A percentile compares a stretch with the other conserved stretches of the same genome.
Evolutionary conservation across 202 grass and related monocot species (phyloP).

Genomic region (Dendrocalamus latiflorus): DNA sequence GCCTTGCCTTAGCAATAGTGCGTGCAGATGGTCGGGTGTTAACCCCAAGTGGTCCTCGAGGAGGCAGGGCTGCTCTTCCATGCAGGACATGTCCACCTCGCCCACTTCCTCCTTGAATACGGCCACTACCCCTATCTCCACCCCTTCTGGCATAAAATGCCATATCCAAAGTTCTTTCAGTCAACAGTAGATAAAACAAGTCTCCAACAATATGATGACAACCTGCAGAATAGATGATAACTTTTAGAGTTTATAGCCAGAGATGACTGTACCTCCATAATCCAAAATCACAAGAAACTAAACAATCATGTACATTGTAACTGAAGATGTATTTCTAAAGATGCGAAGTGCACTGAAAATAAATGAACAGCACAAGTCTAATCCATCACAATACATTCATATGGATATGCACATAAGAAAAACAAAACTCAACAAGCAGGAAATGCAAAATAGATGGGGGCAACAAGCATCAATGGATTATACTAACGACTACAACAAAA

Average conservation of each 20-base stretch:
- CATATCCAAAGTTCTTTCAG: conserved; percentile 43
- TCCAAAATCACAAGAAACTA: too few species aligned
- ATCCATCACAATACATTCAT: too few species aligned
- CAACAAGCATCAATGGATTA: too few species aligned
- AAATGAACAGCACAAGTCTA: too few species aligned
- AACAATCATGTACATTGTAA: too few species aligned
- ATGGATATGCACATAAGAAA: too few species aligned
- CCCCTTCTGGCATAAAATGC: conserved; percentile 54
- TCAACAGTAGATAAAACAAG: not conserved
- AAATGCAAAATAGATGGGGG: too few species aligned
- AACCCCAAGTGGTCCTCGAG: conserved; percentile 69
- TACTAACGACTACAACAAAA: too few species aligned
- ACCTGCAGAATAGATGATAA: conserved; percentile 27
- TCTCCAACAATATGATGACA: conserved; percentile 5
- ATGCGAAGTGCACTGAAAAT: too few species aligned
- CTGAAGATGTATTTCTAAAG: too few species aligned
- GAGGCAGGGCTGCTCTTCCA: conserved; percentile 53
- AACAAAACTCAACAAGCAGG: too few species aligned
- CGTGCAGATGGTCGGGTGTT: conserved; percentile 55
- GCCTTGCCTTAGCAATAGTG: conserved; percentile 84
- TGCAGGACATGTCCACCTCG: conserved; percentile 47
- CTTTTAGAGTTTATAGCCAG: not conserved
- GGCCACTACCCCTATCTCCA: conserved; percentile 52
- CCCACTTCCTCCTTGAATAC: conserved; percentile 49
- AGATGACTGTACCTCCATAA: too few species aligned